Evolutionary conservation across 805 yeast species (phyloP).

Genomic region (Saturnispora mendoncae): DNA sequence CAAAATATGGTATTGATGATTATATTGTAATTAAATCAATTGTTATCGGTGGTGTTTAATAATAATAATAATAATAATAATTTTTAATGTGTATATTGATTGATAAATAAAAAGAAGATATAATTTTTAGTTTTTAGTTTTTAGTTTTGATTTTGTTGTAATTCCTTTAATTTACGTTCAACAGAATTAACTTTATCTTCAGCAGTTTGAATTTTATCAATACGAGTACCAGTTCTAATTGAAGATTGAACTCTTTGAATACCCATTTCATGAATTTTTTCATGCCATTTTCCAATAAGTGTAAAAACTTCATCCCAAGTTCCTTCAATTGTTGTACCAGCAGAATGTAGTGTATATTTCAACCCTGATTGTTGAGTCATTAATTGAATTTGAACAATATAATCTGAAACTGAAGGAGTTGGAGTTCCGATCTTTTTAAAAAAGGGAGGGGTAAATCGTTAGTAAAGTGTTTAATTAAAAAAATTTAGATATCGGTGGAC

Average conservation of each 20-base stretch:
- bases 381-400: conserved; percentile 62
- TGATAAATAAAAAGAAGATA: too few relatives aligned
- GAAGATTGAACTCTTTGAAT: conserved; percentile 77
- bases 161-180: conserved; percentile 36
- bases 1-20: conserved; percentile 67
- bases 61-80: background rate
- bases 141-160: conserved; percentile 4
- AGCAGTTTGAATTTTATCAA: conserved; percentile 64
- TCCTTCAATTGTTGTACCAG: conserved; percentile 82
- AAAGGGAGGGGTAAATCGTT: conserved; percentile 1
- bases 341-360: conserved; percentile 70
- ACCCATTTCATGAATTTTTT: conserved; percentile 60
- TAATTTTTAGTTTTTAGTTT: too few relatives aligned
- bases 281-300: conserved; percentile 70
- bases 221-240: conserved; percentile 79
- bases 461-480: background rate
- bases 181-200: conserved; percentile 65
- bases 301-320: conserved; percentile 87
- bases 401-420: conserved; percentile 70
- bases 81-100: too few relatives aligned
- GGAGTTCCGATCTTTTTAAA: conserved; percentile 60
- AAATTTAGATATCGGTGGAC: conserved; percentile 21
- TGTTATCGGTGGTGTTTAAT: conserved; percentile 37
- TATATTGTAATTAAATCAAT: conserved; percentile 58
- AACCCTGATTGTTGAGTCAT: conserved; percentile 54